Conservation (phyloP, 2,329 filamentous ascomycete genomes). For the Fusarium transvaalense region DNA sequence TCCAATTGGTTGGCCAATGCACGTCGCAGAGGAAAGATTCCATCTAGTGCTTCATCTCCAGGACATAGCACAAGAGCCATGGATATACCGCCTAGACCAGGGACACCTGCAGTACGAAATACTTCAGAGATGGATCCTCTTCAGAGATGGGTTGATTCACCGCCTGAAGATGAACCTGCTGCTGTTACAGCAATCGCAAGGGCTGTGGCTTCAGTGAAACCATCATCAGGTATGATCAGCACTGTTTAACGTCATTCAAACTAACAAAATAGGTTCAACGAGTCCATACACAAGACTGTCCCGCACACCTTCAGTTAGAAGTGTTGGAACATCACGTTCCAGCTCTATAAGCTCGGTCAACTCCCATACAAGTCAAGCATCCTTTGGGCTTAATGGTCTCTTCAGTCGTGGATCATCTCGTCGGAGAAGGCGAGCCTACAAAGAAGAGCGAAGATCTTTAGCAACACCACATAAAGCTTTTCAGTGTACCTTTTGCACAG, state of each 20-base stretch:
- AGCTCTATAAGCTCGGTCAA: conserved; percentile 43
- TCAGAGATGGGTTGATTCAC: conserved; percentile 52
- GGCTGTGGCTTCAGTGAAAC: conserved; percentile 43
- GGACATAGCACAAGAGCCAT: conserved; percentile 55
- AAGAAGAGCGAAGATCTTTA: conserved; percentile 28
- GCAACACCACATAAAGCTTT: conserved; percentile 44
- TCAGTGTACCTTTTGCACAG: conserved; percentile 62
- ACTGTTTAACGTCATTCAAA: rapidly evolving
- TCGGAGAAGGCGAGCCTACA: conserved; percentile 34
- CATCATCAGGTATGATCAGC: conserved; percentile 22
- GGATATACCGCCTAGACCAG: conserved; percentile 65
- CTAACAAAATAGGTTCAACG: conserved; percentile 28
- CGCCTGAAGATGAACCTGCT: conserved; percentile 51
- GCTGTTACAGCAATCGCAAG: conserved; percentile 50
- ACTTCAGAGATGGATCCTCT: conserved; percentile 45
- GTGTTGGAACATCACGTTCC: conserved; percentile 24
- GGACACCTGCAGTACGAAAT: conserved; percentile 53
- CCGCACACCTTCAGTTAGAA: conserved; percentile 30
- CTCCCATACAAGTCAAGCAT: conserved; percentile 31
- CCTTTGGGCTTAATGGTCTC: conserved; percentile 27
- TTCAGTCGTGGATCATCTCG: conserved; percentile 37
- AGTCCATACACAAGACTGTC: conserved; percentile 33
- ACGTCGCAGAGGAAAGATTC: conserved; percentile 79
- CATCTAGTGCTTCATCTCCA: conserved; percentile 32
- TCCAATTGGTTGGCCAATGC: conserved; percentile 92